Conservation (phyloP, 108 stramenopile species). For the Thalassiosira profunda region DNA sequence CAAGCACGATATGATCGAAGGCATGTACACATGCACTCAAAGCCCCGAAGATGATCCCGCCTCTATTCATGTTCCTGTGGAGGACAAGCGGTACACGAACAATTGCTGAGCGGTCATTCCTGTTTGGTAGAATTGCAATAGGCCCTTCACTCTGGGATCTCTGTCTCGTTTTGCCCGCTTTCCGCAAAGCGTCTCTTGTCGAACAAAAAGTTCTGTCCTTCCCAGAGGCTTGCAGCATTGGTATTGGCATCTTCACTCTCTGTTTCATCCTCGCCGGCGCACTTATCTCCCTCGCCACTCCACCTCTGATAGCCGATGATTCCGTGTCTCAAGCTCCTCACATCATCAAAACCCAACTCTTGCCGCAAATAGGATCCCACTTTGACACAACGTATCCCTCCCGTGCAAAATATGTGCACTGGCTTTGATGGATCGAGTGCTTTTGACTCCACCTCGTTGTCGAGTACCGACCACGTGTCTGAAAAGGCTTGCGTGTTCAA, state of each 20-base stretch:
- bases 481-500: constrained; percentile 74
- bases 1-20: constrained; percentile 2
- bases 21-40: not conserved
- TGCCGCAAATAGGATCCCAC: constrained; percentile 79
- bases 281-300: constrained; percentile 1
- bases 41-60: constrained; percentile 2
- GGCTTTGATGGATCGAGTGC: constrained; percentile 53
- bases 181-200: constrained; percentile 58
- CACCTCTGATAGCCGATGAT: constrained; percentile 72
- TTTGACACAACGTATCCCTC: constrained; percentile 92
- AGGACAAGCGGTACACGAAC: too few species aligned
- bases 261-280: not conserved
- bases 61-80: not conserved
- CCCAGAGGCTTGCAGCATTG: constrained; percentile 23
- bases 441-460: constrained; percentile 43
- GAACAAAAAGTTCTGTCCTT: constrained; percentile 69
- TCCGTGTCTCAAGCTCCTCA: constrained; percentile 74
- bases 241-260: not conserved
- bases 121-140: too few species aligned
- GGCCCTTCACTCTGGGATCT: too few species aligned
- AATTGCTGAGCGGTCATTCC: too few species aligned
- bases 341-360: constrained; percentile 74
- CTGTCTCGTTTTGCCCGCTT: too few species aligned
- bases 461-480: constrained; percentile 68
- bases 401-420: constrained; percentile 86